Evolutionary conservation across 345 rosid species (phyloP), one percentile per base, ranked within the genome.

Genomic region (Xanthoceras sorbifolium): DNA sequence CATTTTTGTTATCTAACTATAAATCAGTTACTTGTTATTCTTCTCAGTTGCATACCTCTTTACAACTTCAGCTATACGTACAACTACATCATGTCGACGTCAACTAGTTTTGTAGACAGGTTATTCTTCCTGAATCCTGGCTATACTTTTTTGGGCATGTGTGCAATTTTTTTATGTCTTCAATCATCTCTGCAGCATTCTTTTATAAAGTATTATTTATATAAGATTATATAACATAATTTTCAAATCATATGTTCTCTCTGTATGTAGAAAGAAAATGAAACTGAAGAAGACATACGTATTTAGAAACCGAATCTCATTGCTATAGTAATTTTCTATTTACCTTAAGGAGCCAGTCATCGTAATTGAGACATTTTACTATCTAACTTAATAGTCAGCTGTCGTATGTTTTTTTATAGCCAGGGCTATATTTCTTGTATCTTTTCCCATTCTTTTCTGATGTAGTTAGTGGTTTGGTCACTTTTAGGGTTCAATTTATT

Each of bases 91-190:
- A 90, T 94, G 97, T 92, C 98, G 66, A 87, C 97, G 52, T 72
- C 94, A 72, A 85, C 93, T 84, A 92, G 99, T 78, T 96, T 96
- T 69, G 95, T 96, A 25, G 99, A 96, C 91, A 96, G 98, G 99
- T 96, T 78, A 79, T 94, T 89, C 25, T n/a, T 22, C 29, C 23
- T 5, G 10, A 10, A 22, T 22, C 29, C 23, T 5, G 10, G 15
- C 64, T 15, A 18, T 32, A 69, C 12, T 64, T 9, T 65, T 78
- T 34, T 63, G 29, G 28, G 8, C 26, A 44, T 6, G 7, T 64
- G 9, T 34, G 44, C 17, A 6, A 48, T 69, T 38, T 48, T 29
- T 18, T 6, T 10, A 69, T 20, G 62, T 69, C 18, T 29, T 52
- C 9, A 1, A 36, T 22, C 17, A 32, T 36, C 55, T 71, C 29